Evolutionary conservation across 225 moss, liverwort and hornwort species (phyloP).

Genomic region (Polytrichum formosum): DNA sequence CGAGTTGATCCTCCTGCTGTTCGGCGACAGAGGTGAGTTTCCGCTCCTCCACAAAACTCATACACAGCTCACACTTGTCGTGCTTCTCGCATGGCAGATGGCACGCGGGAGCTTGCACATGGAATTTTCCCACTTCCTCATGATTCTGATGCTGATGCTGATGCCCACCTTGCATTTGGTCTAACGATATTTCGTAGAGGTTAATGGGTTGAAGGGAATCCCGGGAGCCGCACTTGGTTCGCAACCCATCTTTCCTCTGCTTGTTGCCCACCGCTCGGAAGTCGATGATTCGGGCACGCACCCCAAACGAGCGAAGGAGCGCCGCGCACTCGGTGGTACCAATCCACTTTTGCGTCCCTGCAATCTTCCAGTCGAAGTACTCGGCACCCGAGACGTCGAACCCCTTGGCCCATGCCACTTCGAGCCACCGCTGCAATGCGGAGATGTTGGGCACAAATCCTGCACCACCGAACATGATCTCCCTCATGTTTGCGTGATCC

Average conservation of each 20-base stretch:
- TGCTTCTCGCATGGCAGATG: slow-evolving; percentile 16
- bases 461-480: slow-evolving; percentile 58
- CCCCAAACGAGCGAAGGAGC: slow-evolving; percentile 62
- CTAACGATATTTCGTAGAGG: not conserved
- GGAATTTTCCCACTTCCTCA: not conserved
- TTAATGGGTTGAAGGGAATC: slow-evolving; percentile 1
- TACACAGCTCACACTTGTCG: slow-evolving; percentile 15
- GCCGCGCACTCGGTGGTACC: slow-evolving; percentile 82
- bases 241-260: slow-evolving; percentile 11
- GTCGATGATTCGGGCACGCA: slow-evolving; percentile 62
- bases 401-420: slow-evolving; percentile 68
- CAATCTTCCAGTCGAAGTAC: slow-evolving; percentile 59
- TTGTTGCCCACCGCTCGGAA: slow-evolving; percentile 45
- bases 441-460: slow-evolving; percentile 74
- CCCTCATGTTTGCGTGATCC: slow-evolving; percentile 19
- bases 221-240: slow-evolving; percentile 20
- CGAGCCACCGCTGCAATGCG: slow-evolving; percentile 64
- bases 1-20: slow-evolving; percentile 9
- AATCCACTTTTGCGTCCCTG: slow-evolving; percentile 69
- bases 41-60: slow-evolving; percentile 26
- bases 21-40: slow-evolving; percentile 21
- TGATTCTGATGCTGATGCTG: not conserved
- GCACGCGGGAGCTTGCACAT: not conserved
- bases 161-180: not conserved
- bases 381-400: slow-evolving; percentile 58